Evolutionary conservation across 73 alveolate species (phyloP), one percentile per base, ranked within the genome.

Genomic region (Stentor coeruleus): DNA sequence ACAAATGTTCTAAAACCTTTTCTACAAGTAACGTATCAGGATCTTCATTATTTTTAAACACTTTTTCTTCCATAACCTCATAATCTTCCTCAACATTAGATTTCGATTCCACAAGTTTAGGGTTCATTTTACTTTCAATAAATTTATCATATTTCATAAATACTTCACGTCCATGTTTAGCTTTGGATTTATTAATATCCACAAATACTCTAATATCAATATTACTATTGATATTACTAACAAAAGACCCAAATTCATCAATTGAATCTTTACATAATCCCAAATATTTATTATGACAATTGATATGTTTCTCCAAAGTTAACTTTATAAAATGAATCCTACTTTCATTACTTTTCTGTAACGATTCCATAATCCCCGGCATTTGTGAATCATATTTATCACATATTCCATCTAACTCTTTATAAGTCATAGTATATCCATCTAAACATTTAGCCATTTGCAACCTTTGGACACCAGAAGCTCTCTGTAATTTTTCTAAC

Each of bases 311-410:
- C 20, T 66, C 79, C n/a, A 66, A 33, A 20, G 79, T 66, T 20
- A 20, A 66, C 33, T 66, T 66, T 40, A 66, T 28, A 2, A 66
- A 66, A 66, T 66, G 79, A 66, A 66, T 66, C 49, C 79, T 20
- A 31, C 79, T 66, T 66, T 66, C 79, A 20, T 66, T 31, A 66
- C 15, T 66, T 33, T 66, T 20, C 37, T 66, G 79, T 11, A 66
- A 20, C 20, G 37, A 26, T 66, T 66, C 79, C 79, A 66, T 66
- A 26, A 66, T 40, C 36, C 37, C 39, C 14, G 79, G 79, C 79
- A 66, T 66, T 66, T 66, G 49, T 26, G 79, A 20, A 66, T 66
- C 79, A 66, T 20, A 66, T 0, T 11, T 20, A 20, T 66, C 39
- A 20, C 39, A 66, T 28, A 40, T 28, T 14, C n/a, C 33, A 2